phyloP scores from a whole-genome alignment of 352 stramenopile species.

The Thraustochytrium sp. region DNA sequence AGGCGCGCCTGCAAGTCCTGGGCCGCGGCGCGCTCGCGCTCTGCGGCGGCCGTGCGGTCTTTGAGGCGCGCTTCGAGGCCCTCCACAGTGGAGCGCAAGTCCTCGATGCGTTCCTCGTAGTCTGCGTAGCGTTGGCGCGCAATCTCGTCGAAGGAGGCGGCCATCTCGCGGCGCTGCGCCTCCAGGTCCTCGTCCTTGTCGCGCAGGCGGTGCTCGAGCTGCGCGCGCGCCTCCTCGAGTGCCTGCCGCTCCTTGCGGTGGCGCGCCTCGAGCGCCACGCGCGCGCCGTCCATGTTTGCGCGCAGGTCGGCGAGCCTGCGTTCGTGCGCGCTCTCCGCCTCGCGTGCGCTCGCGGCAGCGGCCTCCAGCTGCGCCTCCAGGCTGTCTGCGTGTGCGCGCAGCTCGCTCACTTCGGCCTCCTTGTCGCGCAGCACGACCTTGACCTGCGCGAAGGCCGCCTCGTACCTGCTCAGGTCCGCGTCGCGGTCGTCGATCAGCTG shows the following conservation, averaged over 20 bases:
- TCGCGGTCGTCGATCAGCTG: conserved; percentile 79
- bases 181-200: conserved; percentile 72
- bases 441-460: conserved; percentile 69
- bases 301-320: conserved; percentile 69
- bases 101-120: conserved; percentile 57
- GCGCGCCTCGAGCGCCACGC: conserved; percentile 69
- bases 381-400: conserved; percentile 60
- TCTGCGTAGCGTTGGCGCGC: conserved; percentile 52
- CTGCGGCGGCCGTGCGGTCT: not conserved
- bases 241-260: conserved; percentile 62
- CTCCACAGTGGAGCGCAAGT: conserved; percentile 64
- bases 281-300: conserved; percentile 63
- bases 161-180: conserved; percentile 64
- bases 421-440: conserved; percentile 68
- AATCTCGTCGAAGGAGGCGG: conserved; percentile 65
- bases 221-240: conserved; percentile 58
- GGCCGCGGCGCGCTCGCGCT: not conserved
- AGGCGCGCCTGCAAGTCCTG: conserved; percentile 56
- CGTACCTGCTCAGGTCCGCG: conserved; percentile 75
- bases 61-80: conserved; percentile 42
- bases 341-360: conserved; percentile 52
- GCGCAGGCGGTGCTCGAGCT: conserved; percentile 58
- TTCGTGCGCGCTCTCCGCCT: conserved; percentile 60
- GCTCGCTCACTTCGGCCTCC: conserved; percentile 56
- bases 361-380: conserved; percentile 58